phyloP scores from a whole-genome alignment of 371 early-diverging fungal genomes.

The Mortierella sp. region DNA sequence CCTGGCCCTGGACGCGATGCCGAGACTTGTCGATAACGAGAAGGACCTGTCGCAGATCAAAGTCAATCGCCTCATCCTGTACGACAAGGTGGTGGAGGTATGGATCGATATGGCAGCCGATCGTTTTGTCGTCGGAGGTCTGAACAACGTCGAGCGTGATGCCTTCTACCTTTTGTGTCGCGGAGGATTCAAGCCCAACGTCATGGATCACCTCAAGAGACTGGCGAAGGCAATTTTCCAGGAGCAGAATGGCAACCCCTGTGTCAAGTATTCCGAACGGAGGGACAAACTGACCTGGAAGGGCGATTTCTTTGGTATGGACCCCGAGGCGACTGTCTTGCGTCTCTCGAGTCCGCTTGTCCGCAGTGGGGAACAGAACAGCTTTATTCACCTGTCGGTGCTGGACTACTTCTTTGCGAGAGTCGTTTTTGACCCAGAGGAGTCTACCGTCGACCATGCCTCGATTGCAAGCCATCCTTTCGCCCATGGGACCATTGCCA shows the following conservation, averaged over 20 bases:
- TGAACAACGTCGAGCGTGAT: not conserved
- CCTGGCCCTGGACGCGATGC: not conserved
- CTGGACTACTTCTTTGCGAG: conserved; percentile 10
- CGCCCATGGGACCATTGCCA: conserved; percentile 6
- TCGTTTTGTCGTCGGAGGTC: not conserved
- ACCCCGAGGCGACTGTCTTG: not conserved
- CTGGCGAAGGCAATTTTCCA: conserved; percentile 1
- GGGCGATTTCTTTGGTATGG: not conserved
- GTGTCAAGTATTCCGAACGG: not conserved
- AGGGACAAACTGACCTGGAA: not conserved
- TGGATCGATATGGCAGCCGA: conserved; percentile 1
- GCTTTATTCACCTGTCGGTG: conserved; percentile 7
- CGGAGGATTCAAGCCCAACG: not conserved
- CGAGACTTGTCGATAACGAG: not conserved
- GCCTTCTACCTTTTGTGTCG: not conserved
- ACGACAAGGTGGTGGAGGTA: not conserved
- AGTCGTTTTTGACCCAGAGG: not conserved
- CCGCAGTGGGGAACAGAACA: not conserved
- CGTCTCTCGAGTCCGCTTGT: not conserved
- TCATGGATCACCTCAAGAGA: not conserved
- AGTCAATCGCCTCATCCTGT: not conserved
- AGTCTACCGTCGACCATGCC: not conserved
- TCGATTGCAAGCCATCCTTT: conserved; percentile 9
- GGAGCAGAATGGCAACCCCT: not conserved
- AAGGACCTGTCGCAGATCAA: not conserved